These are phyloP conservation scores for Pyrenula aspistea DNA, from an alignment of 495 filamentous ascomycete genomes.

Conservation along the genomic window DNA sequence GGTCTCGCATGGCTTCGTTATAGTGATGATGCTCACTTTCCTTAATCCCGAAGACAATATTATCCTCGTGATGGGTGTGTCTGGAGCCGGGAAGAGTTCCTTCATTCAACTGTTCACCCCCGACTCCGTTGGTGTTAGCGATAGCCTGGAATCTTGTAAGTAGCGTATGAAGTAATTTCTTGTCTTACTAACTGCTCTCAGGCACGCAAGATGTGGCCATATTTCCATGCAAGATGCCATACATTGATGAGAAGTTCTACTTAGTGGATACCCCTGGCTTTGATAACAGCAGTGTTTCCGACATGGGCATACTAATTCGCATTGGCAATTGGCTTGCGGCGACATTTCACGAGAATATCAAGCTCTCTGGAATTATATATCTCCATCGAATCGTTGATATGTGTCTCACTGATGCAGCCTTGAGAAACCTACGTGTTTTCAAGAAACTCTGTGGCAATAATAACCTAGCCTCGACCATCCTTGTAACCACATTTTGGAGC, in stretches of 20 bases:
- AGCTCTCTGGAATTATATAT: conserved; percentile 20
- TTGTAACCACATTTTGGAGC: conserved; percentile 29
- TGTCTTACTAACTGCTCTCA: background rate
- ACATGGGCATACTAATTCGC: conserved; percentile 23
- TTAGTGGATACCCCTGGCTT: conserved; percentile 34
- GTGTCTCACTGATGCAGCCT: conserved; percentile 23
- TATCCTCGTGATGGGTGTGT: conserved; percentile 32
- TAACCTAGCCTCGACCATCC: conserved; percentile 16
- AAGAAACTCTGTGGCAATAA: conserved; percentile 7
- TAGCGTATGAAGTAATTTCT: background rate
- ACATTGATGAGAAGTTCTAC: conserved; percentile 5
- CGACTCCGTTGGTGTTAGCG: conserved; percentile 10
- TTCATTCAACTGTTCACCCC: conserved; percentile 20
- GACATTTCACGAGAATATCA: conserved; percentile 5
- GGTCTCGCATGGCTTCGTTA: background rate
- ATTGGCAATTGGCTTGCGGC: conserved; percentile 15
- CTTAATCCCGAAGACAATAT: conserved; percentile 7
- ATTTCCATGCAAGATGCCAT: background rate
- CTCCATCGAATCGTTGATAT: conserved; percentile 31
- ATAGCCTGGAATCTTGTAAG: conserved; percentile 14
- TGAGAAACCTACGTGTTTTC: conserved; percentile 29
- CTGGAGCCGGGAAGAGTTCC: conserved; percentile 28
- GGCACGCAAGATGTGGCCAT: background rate
- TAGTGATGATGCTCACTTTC: background rate
- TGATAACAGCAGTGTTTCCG: conserved; percentile 21